A percentile compares a stretch with the other conserved stretches of the same genome.
Conservation (phyloP, 768 basidiomycete genomes). For the Russula emetica region DNA sequence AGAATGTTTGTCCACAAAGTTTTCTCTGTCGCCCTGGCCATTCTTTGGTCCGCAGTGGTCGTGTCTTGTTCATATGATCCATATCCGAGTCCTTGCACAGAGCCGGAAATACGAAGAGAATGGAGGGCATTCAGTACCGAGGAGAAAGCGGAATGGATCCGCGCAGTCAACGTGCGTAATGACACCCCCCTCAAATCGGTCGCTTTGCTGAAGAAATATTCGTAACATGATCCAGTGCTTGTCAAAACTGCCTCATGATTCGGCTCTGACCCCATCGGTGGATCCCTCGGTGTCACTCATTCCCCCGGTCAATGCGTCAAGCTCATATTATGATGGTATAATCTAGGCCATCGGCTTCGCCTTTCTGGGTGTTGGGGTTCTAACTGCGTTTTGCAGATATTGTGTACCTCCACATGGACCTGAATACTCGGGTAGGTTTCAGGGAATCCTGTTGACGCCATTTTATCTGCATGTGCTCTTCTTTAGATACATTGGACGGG, state of each 20-base stretch:
- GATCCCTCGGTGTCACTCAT: constrained; percentile 21
- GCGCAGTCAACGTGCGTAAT: constrained; percentile 29
- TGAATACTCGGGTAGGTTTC: constrained; percentile 26
- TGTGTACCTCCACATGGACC: constrained; percentile 32
- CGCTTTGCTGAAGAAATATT: not conserved
- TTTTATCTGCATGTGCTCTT: not conserved
- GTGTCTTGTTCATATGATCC: not conserved
- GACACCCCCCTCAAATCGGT: not conserved
- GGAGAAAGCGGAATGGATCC: constrained; percentile 30
- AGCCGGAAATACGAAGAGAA: constrained; percentile 30
- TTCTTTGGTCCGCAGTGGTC: not conserved
- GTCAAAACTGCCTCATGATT: constrained; percentile 25
- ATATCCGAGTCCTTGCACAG: constrained; percentile 3
- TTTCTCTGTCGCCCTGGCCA: not conserved
- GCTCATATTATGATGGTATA: constrained; percentile 28
- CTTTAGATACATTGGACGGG: constrained; percentile 31
- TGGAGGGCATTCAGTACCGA: constrained; percentile 28
- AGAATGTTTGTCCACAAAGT: not conserved
- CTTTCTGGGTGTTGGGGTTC: too few species aligned
- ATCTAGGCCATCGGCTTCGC: not conserved
- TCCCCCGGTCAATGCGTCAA: constrained; percentile 18
- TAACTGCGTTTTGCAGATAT: constrained; percentile 22
- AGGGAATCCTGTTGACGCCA: not conserved
- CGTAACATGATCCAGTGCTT: constrained; percentile 4
- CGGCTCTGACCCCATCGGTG: constrained; percentile 16